Evolutionary conservation across 352 stramenopile species (phyloP).

Genomic region (Phytophthora aleatoria): DNA sequence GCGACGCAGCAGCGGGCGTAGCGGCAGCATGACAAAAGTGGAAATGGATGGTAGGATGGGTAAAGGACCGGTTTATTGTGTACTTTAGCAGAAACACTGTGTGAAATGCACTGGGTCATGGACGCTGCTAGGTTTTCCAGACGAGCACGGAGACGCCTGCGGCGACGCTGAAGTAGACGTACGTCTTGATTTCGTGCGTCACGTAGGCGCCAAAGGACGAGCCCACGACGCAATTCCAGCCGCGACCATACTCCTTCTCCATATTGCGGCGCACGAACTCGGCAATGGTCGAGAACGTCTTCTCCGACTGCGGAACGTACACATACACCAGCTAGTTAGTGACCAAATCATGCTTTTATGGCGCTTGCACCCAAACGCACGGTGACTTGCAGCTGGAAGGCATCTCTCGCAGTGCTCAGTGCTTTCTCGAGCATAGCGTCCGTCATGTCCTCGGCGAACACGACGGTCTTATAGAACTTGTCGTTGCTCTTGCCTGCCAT

Average conservation of each 20-base stretch:
- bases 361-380: constrained; percentile 19
- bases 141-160: constrained; percentile 92
- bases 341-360: neutral
- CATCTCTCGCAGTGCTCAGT: constrained; percentile 87
- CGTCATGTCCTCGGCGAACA: constrained; percentile 95
- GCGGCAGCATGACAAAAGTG: constrained; percentile 11
- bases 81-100: constrained; percentile 3
- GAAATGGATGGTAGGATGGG: constrained; percentile 10
- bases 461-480: constrained; percentile 92
- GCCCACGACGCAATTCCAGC: constrained; percentile 94
- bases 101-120: neutral
- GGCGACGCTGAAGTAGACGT: constrained; percentile 95
- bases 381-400: constrained; percentile 91
- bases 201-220: constrained; percentile 93
- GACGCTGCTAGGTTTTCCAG: constrained; percentile 80
- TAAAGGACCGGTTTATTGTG: constrained; percentile 19
- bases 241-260: constrained; percentile 91
- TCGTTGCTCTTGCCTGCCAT: constrained; percentile 77
- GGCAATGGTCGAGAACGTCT: constrained; percentile 92
- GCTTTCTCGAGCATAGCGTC: constrained; percentile 94
- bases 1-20: constrained; percentile 25
- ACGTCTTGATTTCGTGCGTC: constrained; percentile 96
- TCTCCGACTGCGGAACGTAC: constrained; percentile 63
- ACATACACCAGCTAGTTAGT: neutral
- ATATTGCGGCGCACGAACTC: constrained; percentile 92